Evolutionary conservation across 2,329 filamentous ascomycete genomes (phyloP).

Genomic region (Colletotrichum salicis): DNA sequence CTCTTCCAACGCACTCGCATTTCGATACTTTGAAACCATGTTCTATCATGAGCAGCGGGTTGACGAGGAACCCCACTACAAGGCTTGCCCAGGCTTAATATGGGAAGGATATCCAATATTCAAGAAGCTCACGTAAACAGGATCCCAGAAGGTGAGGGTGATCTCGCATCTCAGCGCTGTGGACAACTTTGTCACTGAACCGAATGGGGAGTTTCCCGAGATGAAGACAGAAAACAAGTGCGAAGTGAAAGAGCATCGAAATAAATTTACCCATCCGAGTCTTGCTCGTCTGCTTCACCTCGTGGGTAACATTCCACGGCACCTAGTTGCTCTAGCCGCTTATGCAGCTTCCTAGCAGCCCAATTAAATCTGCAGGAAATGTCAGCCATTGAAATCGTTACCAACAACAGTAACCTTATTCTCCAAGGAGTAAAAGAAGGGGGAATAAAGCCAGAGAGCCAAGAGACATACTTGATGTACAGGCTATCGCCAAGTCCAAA

Average conservation of each 20-base stretch:
- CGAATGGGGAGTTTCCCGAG: too few relatives aligned
- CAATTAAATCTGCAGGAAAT: slow-evolving; percentile 79
- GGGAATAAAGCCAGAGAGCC: not conserved
- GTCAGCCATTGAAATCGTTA: not conserved
- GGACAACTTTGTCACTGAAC: not conserved
- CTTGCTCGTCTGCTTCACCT: slow-evolving; percentile 93
- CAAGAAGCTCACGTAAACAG: not conserved
- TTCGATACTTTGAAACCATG: not conserved
- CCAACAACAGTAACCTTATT: not conserved
- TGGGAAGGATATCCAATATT: not conserved
- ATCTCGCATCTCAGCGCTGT: not conserved
- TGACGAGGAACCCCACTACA: not conserved
- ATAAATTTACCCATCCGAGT: slow-evolving; percentile 81
- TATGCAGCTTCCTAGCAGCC: slow-evolving; percentile 88
- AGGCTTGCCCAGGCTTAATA: not conserved
- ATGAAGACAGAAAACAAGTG: not conserved
- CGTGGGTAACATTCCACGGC: slow-evolving; percentile 79
- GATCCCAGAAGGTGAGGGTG: not conserved
- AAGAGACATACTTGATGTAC: slow-evolving; percentile 78
- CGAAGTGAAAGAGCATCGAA: not conserved
- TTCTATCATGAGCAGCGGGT: not conserved
- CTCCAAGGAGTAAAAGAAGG: not conserved
- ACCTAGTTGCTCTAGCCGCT: slow-evolving; percentile 84
- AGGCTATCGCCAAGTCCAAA: slow-evolving; percentile 96
- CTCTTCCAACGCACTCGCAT: not conserved